These are phyloP conservation scores for Zymoseptoria tritici DNA, from an alignment of 2,329 filamentous ascomycete species.

Conservation along the genomic window DNA sequence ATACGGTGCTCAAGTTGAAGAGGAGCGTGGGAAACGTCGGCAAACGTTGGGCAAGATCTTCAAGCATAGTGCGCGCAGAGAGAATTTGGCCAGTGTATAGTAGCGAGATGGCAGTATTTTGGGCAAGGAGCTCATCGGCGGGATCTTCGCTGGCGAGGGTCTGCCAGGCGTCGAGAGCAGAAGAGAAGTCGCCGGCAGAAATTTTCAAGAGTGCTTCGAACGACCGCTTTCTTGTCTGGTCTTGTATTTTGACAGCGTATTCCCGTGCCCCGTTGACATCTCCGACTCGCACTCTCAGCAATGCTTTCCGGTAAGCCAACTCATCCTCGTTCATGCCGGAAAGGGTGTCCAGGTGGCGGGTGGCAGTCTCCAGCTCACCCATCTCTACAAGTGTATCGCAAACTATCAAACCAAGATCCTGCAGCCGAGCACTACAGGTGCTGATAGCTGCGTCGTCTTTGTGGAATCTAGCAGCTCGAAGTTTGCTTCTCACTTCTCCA, in stretches of 20 bases:
- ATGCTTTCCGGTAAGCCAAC: conserved; percentile 40
- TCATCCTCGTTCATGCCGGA: conserved; percentile 37
- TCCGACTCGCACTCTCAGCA: conserved; percentile 73
- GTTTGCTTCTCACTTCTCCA: conserved; percentile 23
- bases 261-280: conserved; percentile 49
- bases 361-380: conserved; percentile 76
- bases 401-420: conserved; percentile 63
- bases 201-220: conserved; percentile 66
- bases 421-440: conserved; percentile 64
- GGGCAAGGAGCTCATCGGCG: conserved; percentile 61
- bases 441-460: conserved; percentile 50
- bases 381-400: conserved; percentile 70
- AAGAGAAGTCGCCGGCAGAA: conserved; percentile 65
- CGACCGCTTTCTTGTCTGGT: conserved; percentile 33
- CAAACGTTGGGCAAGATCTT: conserved; percentile 55
- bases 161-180: conserved; percentile 57
- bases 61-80: conserved; percentile 61
- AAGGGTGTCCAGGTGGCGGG: conserved; percentile 61
- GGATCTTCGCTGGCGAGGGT: conserved; percentile 40
- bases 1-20: conserved; percentile 86
- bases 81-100: conserved; percentile 73
- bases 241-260: conserved; percentile 9
- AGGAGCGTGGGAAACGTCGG: conserved; percentile 69
- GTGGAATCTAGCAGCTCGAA: conserved; percentile 32
- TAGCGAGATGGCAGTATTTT: conserved; percentile 78